A percentile compares a stretch with the other conserved stretches of the same genome.
Conservation (phyloP, 2,329 filamentous ascomycete genomes). For the Ophiostoma ips region DNA sequence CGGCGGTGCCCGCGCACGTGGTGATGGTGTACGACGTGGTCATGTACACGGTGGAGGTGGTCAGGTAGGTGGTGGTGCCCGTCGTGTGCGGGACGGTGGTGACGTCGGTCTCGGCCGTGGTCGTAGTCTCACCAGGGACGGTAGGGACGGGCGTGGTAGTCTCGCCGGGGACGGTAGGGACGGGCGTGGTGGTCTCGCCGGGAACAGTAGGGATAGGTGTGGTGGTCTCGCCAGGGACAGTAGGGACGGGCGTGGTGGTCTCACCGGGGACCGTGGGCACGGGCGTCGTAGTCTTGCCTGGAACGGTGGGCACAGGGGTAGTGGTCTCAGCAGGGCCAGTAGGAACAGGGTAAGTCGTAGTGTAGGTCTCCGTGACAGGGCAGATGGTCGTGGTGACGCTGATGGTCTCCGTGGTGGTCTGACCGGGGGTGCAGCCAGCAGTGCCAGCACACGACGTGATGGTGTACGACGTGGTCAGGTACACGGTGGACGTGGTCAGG, state of each 20-base stretch:
- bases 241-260: background rate
- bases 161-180: background rate
- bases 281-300: background rate
- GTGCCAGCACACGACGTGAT: background rate
- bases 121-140: background rate
- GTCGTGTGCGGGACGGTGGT: no score
- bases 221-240: background rate
- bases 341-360: background rate
- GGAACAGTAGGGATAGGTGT: background rate
- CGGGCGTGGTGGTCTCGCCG: background rate
- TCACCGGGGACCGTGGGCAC: background rate
- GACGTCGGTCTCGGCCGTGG: no score
- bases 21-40: constrained; percentile 17
- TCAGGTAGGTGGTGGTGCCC: background rate
- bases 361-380: background rate
- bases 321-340: background rate
- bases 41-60: constrained; percentile 14
- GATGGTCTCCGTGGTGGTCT: constrained; percentile 10
- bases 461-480: background rate
- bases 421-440: background rate
- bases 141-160: background rate
- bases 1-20: constrained; percentile 15
- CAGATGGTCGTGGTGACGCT: background rate
- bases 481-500: background rate
- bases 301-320: background rate